Conservation (phyloP, 83 land plant species). For the Picea abies region DNA sequence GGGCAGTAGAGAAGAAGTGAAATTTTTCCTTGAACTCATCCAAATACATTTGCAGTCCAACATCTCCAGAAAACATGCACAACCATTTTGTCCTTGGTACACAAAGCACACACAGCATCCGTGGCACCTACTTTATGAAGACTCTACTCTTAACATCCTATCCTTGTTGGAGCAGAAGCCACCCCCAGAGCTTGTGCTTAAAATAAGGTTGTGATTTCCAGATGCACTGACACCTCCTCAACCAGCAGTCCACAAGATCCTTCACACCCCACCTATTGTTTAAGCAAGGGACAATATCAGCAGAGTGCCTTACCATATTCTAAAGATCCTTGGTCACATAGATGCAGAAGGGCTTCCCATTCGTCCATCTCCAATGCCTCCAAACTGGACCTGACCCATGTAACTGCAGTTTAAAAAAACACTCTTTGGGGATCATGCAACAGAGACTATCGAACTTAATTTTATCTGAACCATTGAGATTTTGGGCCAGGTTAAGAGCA, state of each 20-base stretch:
- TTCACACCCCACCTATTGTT: too few species aligned
- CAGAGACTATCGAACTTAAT: not conserved
- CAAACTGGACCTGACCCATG: not conserved
- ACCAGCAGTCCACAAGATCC: too few species aligned
- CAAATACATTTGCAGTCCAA: not conserved
- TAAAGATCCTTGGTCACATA: not conserved
- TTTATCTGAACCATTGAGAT: not conserved
- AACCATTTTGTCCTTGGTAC: too few species aligned
- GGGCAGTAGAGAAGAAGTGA: not conserved
- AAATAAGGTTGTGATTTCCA: not conserved
- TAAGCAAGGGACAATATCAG: not conserved
- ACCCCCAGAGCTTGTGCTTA: too few species aligned
- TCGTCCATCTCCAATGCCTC: not conserved
- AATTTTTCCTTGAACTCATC: not conserved
- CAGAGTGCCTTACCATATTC: not conserved
- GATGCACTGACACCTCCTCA: not conserved
- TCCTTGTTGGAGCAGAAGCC: not conserved
- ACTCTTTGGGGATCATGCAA: not conserved
- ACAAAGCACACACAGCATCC: too few species aligned
- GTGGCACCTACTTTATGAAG: not conserved
- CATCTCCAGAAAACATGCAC: not conserved
- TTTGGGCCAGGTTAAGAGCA: not conserved
- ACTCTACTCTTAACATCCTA: not conserved
- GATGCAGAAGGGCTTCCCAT: not conserved
- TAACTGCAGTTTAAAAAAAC: not conserved